Base-by-base conservation (phyloP, 164 flowering plant genomes). In the Stephania japonica region DNA sequence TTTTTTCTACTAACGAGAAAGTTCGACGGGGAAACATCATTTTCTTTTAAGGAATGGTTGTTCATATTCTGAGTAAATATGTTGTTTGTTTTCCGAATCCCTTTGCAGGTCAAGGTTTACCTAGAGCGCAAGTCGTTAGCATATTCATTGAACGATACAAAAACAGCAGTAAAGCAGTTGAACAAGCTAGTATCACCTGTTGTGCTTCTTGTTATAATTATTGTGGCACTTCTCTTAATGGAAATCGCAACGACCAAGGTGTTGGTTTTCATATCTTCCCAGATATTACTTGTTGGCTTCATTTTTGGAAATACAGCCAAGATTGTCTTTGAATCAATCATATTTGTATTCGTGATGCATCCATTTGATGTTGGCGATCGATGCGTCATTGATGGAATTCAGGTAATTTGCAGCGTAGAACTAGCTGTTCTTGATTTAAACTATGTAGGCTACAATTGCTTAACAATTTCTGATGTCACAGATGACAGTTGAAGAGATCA, bases 321-420 rank as follows among this genome's bases (percentile, higher is more conserved):
- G 82, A 86, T 85, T 27, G 76, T 89, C 18, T 93, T 95, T 78
- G 98, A 95, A 82, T 89, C 93, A 71, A 84, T 93, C 79, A 84
- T 95, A 53, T 93, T 95, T 77, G 96, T 91, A 12, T 95, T 95
- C 68, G 89, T 91, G 70, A 89, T 88, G 90, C 99, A 94, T 78
- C 97, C 98, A 10, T 95, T 85, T 80, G 99, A 93, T 74, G 97
- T 95, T 11, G 99, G 99, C 12, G 99, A 95, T 74, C 91, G 94
- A 26, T 95, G 99, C 78, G 97, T 93, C 67, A 74, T 95, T 70
- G 99, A 95, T 80, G 98, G 97, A 42, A 87, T 89, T n/a, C 91
- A 87, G 96, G 99, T 91, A 81, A 83, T 13, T 75, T 23, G 65
- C 25, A 23, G 12, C 6, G 9, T 59, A n/a, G 24, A 4, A 4